phyloP scores from a whole-genome alignment of 495 filamentous ascomycete genomes.

The Podospora australis region DNA sequence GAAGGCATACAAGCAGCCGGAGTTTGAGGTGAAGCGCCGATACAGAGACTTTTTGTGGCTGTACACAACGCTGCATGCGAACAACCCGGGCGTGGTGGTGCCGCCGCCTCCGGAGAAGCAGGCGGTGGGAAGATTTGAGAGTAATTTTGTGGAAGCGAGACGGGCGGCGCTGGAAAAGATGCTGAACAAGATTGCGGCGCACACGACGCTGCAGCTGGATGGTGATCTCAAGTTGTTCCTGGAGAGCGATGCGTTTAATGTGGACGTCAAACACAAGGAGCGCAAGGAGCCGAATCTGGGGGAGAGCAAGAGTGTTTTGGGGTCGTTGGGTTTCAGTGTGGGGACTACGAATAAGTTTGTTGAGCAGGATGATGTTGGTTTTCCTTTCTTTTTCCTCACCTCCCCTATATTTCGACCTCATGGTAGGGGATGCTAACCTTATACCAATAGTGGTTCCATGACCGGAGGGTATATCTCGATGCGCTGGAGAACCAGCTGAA shows the following conservation, averaged over 20 bases:
- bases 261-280: conserved; percentile 97
- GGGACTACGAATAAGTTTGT: conserved; percentile 80
- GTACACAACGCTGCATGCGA: conserved; percentile 85
- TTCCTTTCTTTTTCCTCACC: too few species aligned
- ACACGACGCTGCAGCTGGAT: conserved; percentile 89
- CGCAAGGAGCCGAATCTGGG: conserved; percentile 76
- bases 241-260: conserved; percentile 89
- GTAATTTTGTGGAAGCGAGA: conserved; percentile 90
- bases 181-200: conserved; percentile 89
- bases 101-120: conserved; percentile 98
- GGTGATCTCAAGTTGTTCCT: conserved; percentile 91
- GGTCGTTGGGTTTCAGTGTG: conserved; percentile 72
- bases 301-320: conserved; percentile 90
- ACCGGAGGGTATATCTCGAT: conserved; percentile 88
- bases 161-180: conserved; percentile 89
- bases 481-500: conserved; percentile 93
- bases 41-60: conserved; percentile 98
- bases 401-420: too few species aligned
- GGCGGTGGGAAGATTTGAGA: conserved; percentile 91
- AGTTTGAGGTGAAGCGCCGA: conserved; percentile 85
- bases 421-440: not conserved
- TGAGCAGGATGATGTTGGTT: conserved; percentile 89
- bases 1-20: conserved; percentile 84
- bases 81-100: conserved; percentile 91
- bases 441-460: conserved; percentile 80